Conservation (phyloP, 2,329 filamentous ascomycete genomes). For the Aspergillus fumigatiaffinis region DNA sequence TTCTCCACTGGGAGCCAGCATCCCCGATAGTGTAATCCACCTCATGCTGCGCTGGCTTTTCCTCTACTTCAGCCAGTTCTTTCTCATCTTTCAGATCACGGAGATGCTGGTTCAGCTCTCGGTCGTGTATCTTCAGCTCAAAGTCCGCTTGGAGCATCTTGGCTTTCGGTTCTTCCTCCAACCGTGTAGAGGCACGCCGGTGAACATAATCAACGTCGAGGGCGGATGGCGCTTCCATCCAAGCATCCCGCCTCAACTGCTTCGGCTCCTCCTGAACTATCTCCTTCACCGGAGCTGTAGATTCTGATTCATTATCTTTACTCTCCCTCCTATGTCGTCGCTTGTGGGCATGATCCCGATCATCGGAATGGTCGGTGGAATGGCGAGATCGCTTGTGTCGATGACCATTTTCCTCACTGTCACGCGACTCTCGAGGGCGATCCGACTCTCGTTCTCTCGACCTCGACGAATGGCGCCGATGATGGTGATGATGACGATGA, state of each 20-base stretch:
- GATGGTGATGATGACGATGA: slow-evolving; percentile 40
- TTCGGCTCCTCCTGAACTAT: slow-evolving; percentile 39
- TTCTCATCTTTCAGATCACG: slow-evolving; percentile 58
- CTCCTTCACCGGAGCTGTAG: slow-evolving; percentile 25
- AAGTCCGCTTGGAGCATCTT: slow-evolving; percentile 53
- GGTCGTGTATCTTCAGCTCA: slow-evolving; percentile 68
- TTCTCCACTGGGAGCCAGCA: slow-evolving; percentile 85
- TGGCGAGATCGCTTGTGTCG: slow-evolving; percentile 63
- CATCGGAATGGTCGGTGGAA: slow-evolving; percentile 49
- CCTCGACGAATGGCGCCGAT: slow-evolving; percentile 39
- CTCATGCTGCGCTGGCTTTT: slow-evolving; percentile 55
- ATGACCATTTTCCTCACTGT: slow-evolving; percentile 52
- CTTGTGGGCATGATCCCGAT: slow-evolving; percentile 47
- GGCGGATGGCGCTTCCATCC: slow-evolving; percentile 88
- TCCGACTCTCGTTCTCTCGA: slow-evolving; percentile 32
- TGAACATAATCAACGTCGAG: slow-evolving; percentile 74
- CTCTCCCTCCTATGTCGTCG: slow-evolving; percentile 40
- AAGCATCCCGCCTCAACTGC: slow-evolving; percentile 68
- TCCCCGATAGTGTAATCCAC: slow-evolving; percentile 87
- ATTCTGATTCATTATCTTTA: slow-evolving; percentile 42
- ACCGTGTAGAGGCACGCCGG: slow-evolving; percentile 58
- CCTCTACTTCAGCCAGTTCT: slow-evolving; percentile 49
- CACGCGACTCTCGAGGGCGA: slow-evolving; percentile 38
- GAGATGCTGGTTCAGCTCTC: slow-evolving; percentile 74
- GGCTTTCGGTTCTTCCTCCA: slow-evolving; percentile 41